A percentile compares a stretch with the other conserved stretches of the same genome.
Conservation (phyloP, 2,329 filamentous ascomycete species). For the Magnaporthales sp. region DNA sequence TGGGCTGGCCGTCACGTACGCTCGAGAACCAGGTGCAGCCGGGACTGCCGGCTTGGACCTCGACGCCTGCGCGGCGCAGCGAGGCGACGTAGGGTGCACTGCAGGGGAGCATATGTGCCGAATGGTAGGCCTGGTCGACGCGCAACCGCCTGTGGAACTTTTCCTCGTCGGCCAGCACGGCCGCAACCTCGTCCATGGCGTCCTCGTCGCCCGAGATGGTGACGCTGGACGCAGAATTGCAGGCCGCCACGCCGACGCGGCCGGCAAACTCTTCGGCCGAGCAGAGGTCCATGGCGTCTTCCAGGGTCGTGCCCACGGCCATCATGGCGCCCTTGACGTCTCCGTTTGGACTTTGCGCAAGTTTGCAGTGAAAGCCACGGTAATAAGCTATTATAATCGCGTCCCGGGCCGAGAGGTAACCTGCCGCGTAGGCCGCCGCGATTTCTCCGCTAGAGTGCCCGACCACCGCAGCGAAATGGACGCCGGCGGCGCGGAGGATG, state of each 20-base stretch:
- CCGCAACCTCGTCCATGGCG: constrained; percentile 8
- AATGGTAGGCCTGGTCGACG: constrained; percentile 19
- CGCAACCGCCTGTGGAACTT: constrained; percentile 12
- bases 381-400: constrained; percentile 15
- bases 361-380: constrained; percentile 9
- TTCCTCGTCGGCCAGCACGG: constrained; percentile 9
- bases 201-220: constrained; percentile 33
- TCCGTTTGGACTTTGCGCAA: not conserved
- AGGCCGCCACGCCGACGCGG: not conserved
- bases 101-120: constrained; percentile 12
- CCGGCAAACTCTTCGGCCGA: not conserved
- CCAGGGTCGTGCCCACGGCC: constrained; percentile 26
- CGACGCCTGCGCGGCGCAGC: not conserved
- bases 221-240: constrained; percentile 18
- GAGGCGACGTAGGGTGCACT: not conserved
- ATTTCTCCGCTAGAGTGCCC: constrained; percentile 37
- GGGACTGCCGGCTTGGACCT: constrained; percentile 24
- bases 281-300: not conserved
- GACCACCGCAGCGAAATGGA: constrained; percentile 24
- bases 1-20: constrained; percentile 7
- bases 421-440: constrained; percentile 32
- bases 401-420: constrained; percentile 14
- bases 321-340: constrained; percentile 24
- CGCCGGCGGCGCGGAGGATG: constrained; percentile 20
- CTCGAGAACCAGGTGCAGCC: constrained; percentile 15